phyloP scores from a whole-genome alignment of 176 grass and related monocot genomes.

The Pontederia paniculata region DNA sequence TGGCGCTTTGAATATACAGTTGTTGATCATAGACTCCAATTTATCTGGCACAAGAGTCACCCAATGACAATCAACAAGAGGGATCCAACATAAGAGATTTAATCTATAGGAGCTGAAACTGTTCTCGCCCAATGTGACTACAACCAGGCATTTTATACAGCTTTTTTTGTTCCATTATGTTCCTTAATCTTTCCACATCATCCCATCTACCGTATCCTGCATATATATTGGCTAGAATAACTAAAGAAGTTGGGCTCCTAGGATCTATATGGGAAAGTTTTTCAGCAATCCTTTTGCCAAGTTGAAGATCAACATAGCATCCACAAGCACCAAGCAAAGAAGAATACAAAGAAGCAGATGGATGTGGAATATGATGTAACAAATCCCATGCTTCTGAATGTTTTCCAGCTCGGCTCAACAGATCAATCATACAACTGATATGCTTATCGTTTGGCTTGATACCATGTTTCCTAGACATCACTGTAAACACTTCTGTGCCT shows the following conservation, averaged over 20 bases:
- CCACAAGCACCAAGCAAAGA: conserved; percentile 33
- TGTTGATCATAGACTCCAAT: no score
- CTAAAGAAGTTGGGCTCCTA: conserved; percentile 18
- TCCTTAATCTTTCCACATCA: conserved; percentile 28
- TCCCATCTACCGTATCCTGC: conserved; percentile 25
- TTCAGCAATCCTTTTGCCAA: conserved; percentile 19
- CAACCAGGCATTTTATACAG: conserved; percentile 21
- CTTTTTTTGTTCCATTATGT: conserved; percentile 15
- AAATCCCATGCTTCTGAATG: conserved; percentile 27
- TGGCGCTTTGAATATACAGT: no score
- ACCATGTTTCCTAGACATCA: conserved; percentile 20
- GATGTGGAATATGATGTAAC: conserved; percentile 12
- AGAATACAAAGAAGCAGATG: conserved; percentile 29
- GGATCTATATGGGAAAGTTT: conserved; percentile 30
- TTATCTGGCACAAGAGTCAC: no score
- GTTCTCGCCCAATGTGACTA: conserved; percentile 16
- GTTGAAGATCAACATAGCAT: conserved; percentile 18
- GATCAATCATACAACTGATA: conserved; percentile 26
- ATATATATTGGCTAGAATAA: conserved; percentile 36
- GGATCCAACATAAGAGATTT: no score
- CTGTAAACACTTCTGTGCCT: conserved; percentile 17
- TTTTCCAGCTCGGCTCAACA: conserved; percentile 30
- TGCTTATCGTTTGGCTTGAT: conserved; percentile 25
- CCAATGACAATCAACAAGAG: no score
- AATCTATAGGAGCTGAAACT: no score